Evolutionary conservation across 2,329 filamentous ascomycete genomes (phyloP).

Genomic region (Phialophora tarda): DNA sequence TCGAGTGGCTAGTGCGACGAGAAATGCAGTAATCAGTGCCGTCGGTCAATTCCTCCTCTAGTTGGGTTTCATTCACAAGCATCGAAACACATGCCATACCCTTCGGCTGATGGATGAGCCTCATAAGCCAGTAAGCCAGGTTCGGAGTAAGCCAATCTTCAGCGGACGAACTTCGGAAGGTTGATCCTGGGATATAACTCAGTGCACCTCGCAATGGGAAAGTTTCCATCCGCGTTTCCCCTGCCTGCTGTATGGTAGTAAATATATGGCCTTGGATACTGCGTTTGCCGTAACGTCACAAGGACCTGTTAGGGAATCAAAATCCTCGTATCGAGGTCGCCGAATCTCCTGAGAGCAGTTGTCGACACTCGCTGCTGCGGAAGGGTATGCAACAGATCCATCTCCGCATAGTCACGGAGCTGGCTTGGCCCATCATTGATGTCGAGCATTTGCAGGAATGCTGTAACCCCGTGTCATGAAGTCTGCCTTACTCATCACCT

Average conservation of each 20-base stretch:
- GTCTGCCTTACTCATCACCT: constrained; percentile 53
- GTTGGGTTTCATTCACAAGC: neutral
- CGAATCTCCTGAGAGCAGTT: neutral
- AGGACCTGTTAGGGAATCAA: neutral
- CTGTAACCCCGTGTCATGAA: constrained; percentile 66
- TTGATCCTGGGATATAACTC: neutral
- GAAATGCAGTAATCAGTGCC: neutral
- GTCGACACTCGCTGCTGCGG: neutral
- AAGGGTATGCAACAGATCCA: neutral
- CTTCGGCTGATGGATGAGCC: neutral
- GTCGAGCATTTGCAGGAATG: constrained; percentile 51
- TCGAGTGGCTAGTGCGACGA: neutral
- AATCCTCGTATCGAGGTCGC: neutral
- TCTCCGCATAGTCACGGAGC: neutral
- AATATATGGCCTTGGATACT: neutral
- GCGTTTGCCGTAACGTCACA: neutral
- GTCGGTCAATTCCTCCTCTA: neutral
- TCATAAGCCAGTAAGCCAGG: constrained; percentile 6
- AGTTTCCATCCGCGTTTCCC: no score
- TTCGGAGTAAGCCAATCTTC: constrained; percentile 5
- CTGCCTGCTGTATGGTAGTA: neutral
- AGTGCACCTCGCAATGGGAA: neutral
- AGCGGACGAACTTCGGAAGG: neutral
- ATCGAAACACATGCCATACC: neutral
- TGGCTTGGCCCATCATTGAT: constrained; percentile 17